These are phyloP conservation scores for Talaromyces marneffei DNA, from an alignment of 2,329 filamentous ascomycete species.

Conservation along the genomic window DNA sequence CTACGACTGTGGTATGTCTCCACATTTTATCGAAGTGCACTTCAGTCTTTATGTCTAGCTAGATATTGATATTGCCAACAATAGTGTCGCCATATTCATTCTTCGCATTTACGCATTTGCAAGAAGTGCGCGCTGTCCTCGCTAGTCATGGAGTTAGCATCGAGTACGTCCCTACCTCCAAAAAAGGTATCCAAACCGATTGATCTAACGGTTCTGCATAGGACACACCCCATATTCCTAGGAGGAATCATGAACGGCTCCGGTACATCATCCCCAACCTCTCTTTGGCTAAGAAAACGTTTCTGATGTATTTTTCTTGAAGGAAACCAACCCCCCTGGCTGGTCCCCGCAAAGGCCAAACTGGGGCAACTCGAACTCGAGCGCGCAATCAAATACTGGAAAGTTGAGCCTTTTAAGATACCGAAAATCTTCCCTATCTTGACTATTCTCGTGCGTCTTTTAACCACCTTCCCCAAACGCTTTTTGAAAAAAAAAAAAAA, in stretches of 20 bases:
- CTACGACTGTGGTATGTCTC: conserved; percentile 57
- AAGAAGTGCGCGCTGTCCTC: conserved; percentile 51
- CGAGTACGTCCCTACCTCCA: conserved; percentile 48
- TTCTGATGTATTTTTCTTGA: neutral
- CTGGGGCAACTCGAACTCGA: conserved; percentile 50
- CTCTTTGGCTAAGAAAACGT: no score
- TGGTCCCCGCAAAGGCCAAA: conserved; percentile 59
- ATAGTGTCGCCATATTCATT: conserved; percentile 59
- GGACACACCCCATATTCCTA: conserved; percentile 67
- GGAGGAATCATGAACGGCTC: conserved; percentile 59
- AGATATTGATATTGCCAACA: no score
- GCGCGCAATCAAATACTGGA: conserved; percentile 50
- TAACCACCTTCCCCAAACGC: no score
- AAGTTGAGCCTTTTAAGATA: conserved; percentile 36
- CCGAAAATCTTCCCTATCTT: conserved; percentile 52
- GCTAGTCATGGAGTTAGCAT: conserved; percentile 56
- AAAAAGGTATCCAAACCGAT: neutral
- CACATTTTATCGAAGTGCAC: neutral
- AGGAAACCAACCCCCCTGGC: conserved; percentile 73
- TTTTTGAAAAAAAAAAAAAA: neutral
- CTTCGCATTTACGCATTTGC: conserved; percentile 53
- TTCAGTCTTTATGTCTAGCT: no score
- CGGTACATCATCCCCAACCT: conserved; percentile 44
- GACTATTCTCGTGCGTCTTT: conserved; percentile 45
- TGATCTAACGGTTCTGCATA: conserved; percentile 26